Evolutionary conservation across 2,329 filamentous ascomycete species (phyloP).

Genomic region (Penicillium carneum): DNA sequence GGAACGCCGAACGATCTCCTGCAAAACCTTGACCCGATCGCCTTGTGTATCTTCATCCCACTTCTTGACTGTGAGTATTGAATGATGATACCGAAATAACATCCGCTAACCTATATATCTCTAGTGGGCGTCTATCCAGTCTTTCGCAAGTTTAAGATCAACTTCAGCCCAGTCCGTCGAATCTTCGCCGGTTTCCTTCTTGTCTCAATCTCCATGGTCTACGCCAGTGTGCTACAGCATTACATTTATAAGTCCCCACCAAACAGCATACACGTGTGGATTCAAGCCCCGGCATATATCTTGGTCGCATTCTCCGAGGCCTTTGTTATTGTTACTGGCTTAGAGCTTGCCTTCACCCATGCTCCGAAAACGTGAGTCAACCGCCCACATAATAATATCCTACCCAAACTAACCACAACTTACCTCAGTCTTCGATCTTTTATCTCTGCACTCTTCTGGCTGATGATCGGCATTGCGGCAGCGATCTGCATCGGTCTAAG

Average conservation of each 20-base stretch:
- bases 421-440: slow-evolving; percentile 23
- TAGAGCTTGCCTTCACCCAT: slow-evolving; percentile 27
- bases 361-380: slow-evolving; percentile 22
- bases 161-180: slow-evolving; percentile 36
- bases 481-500: slow-evolving; percentile 33
- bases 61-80: slow-evolving; percentile 61
- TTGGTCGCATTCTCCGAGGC: slow-evolving; percentile 55
- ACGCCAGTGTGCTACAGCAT: slow-evolving; percentile 58
- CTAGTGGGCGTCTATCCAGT: slow-evolving; percentile 64
- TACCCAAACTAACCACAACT: neutral
- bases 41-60: slow-evolving; percentile 73
- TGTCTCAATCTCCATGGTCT: slow-evolving; percentile 62
- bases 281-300: slow-evolving; percentile 40
- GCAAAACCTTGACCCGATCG: slow-evolving; percentile 73
- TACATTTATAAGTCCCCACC: slow-evolving; percentile 19
- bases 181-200: slow-evolving; percentile 64
- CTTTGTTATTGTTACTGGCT: slow-evolving; percentile 47
- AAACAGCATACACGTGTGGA: slow-evolving; percentile 38
- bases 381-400: neutral
- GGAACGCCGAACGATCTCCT: slow-evolving; percentile 75
- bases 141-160: slow-evolving; percentile 71
- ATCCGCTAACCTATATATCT: neutral
- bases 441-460: slow-evolving; percentile 31
- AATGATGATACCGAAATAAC: too few species aligned
- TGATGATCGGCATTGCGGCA: slow-evolving; percentile 29